These are phyloP conservation scores for Elaeagnus macrophylla DNA, from an alignment of 306 rosid genomes.

Conservation along the genomic window DNA sequence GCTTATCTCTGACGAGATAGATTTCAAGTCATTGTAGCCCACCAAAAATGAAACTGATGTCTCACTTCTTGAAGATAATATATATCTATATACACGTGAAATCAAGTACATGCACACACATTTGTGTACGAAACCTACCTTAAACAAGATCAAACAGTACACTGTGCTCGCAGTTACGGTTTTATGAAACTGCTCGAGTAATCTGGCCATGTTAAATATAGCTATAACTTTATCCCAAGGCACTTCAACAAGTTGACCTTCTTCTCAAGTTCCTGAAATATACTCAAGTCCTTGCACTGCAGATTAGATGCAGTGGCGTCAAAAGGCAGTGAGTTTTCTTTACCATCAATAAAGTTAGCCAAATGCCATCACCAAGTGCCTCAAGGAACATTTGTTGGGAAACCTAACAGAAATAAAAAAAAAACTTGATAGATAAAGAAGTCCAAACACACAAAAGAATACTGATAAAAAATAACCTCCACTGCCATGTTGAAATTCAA, in stretches of 20 bases:
- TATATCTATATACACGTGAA: neutral
- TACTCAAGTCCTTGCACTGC: slow-evolving; percentile 71
- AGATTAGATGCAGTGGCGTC: slow-evolving; percentile 62
- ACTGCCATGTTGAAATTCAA: neutral
- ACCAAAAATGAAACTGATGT: too few species aligned
- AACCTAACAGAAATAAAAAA: slow-evolving; percentile 49
- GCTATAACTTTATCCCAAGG: slow-evolving; percentile 93
- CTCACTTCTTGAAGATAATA: neutral
- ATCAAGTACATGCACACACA: neutral
- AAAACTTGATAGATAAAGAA: slow-evolving; percentile 7
- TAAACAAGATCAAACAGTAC: slow-evolving; percentile 80
- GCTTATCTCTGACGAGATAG: too few species aligned
- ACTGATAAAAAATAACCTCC: too few species aligned
- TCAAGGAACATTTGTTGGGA: slow-evolving; percentile 82
- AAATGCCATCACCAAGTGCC: slow-evolving; percentile 93
- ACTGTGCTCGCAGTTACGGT: slow-evolving; percentile 70
- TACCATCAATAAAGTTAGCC: slow-evolving; percentile 64
- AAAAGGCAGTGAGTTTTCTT: slow-evolving; percentile 43
- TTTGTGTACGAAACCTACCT: slow-evolving; percentile 35
- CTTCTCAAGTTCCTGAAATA: slow-evolving; percentile 75
- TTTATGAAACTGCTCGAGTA: slow-evolving; percentile 70
- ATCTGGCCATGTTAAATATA: slow-evolving; percentile 81
- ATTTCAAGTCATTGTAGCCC: too few species aligned
- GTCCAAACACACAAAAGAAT: neutral
- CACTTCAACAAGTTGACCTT: slow-evolving; percentile 52